phyloP scores from a whole-genome alignment of 2,329 filamentous ascomycete species.

The Colletotrichum agaves region DNA sequence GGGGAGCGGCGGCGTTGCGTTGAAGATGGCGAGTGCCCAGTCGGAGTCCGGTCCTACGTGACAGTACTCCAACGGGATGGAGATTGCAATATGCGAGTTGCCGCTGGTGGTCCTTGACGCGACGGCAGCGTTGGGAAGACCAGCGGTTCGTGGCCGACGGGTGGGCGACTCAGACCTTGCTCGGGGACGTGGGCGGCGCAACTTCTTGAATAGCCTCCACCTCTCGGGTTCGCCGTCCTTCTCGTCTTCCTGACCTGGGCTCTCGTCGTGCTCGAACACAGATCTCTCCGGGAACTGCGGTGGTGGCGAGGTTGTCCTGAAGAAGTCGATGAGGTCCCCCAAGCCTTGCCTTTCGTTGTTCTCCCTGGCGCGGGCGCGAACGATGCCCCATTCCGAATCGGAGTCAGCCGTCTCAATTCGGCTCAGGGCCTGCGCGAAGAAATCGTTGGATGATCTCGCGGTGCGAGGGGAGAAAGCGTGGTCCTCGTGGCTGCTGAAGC shows the following conservation, averaged over 20 bases:
- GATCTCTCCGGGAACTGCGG: conserved; percentile 24
- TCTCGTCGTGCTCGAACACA: conserved; percentile 42
- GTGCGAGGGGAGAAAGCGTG: conserved; percentile 25
- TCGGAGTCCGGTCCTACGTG: conserved; percentile 49
- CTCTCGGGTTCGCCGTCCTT: conserved; percentile 47
- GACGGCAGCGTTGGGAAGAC: conserved; percentile 66
- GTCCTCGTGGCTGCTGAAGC: conserved; percentile 31
- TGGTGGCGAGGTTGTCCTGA: conserved; percentile 30
- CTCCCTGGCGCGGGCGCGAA: conserved; percentile 36
- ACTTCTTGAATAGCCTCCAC: conserved; percentile 55
- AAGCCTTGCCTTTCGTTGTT: conserved; percentile 34
- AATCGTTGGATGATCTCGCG: conserved; percentile 35
- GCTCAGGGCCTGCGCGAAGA: conserved; percentile 28
- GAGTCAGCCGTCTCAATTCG: conserved; percentile 12
- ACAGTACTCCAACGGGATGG: conserved; percentile 64
- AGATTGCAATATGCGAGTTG: conserved; percentile 69
- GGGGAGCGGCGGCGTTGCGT: conserved; percentile 41
- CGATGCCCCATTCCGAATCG: conserved; percentile 30
- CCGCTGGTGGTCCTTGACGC: conserved; percentile 64
- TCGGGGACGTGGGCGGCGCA: conserved; percentile 38
- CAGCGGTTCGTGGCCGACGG: conserved; percentile 36
- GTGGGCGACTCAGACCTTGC: conserved; percentile 41
- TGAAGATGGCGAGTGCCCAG: conserved; percentile 37
- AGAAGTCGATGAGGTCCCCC: conserved; percentile 38
- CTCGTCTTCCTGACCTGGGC: conserved; percentile 39